Conservation (phyloP, 176 grass and related monocot species). For the Bonia amplexicaulis region DNA sequence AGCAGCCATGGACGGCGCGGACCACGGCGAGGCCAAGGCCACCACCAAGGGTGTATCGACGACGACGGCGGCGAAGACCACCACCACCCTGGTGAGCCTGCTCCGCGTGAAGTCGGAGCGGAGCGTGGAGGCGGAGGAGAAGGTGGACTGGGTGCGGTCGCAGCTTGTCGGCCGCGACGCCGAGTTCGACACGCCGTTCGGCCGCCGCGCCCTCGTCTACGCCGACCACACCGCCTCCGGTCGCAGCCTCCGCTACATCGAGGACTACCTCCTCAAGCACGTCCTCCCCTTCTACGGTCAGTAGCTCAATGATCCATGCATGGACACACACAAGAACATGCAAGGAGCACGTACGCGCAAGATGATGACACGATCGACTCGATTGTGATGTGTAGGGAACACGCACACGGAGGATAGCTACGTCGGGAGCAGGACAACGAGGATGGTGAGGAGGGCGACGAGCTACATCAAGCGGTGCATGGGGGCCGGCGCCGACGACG, state of each 20-base stretch:
- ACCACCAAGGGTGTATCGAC: not conserved
- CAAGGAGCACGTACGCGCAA: not conserved
- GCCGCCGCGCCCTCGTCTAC: constrained; percentile 55
- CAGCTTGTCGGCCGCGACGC: constrained; percentile 35
- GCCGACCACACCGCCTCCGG: constrained; percentile 80
- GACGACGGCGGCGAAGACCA: not conserved
- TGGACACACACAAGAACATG: not conserved
- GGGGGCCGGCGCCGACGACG: constrained; percentile 48
- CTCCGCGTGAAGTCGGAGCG: constrained; percentile 27
- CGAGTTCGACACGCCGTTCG: constrained; percentile 76
- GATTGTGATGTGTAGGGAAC: constrained; percentile 38
- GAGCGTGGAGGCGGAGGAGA: constrained; percentile 20
- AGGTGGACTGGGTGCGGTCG: constrained; percentile 45
- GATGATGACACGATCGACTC: too few relatives aligned
- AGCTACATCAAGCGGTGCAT: constrained; percentile 75
- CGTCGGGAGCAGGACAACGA: constrained; percentile 62
- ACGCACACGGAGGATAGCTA: constrained; percentile 87
- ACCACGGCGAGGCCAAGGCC: not conserved
- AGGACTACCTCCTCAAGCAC: constrained; percentile 70
- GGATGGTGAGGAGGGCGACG: constrained; percentile 34
- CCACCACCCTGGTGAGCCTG: constrained; percentile 15
- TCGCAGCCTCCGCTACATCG: constrained; percentile 53
- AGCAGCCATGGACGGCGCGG: not conserved
- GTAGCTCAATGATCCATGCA: not conserved
- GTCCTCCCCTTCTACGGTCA: constrained; percentile 84